Conservation (phyloP, 345 rosid species). For the Dovyalis caffra region DNA sequence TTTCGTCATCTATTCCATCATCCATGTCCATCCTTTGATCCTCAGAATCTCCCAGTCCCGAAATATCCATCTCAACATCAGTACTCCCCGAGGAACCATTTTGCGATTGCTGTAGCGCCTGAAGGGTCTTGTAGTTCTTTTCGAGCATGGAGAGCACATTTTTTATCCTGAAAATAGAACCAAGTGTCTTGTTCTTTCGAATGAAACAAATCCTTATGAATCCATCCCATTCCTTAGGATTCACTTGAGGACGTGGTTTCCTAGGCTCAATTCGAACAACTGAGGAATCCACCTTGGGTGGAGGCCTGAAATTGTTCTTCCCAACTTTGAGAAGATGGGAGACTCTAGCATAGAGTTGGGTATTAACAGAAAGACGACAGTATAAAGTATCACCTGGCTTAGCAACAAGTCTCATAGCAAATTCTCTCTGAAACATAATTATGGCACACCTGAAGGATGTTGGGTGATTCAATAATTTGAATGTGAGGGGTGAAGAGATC, state of each 20-base stretch:
- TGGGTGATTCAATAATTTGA: constrained; percentile 73
- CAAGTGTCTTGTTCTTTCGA: constrained; percentile 83
- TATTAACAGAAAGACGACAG: constrained; percentile 80
- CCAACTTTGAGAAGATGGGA: constrained; percentile 92
- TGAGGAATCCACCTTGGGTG: constrained; percentile 93
- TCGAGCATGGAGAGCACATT: constrained; percentile 60
- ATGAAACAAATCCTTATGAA: constrained; percentile 79
- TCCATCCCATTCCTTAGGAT: constrained; percentile 88
- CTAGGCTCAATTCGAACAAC: constrained; percentile 89
- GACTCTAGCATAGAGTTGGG: constrained; percentile 83
- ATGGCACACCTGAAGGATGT: constrained; percentile 86
- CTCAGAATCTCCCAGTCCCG: constrained; percentile 32
- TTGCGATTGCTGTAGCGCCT: constrained; percentile 44
- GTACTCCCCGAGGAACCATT: constrained; percentile 14
- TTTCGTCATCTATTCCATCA: constrained; percentile 43
- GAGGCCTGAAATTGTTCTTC: constrained; percentile 91
- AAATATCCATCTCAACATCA: constrained; percentile 27
- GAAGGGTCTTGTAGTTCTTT: constrained; percentile 83
- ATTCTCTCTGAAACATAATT: constrained; percentile 92
- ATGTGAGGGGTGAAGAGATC: constrained; percentile 86
- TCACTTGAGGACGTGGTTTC: constrained; percentile 63
- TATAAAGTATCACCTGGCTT: constrained; percentile 84
- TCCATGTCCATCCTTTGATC: constrained; percentile 53
- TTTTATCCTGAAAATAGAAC: constrained; percentile 76
- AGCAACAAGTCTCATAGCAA: constrained; percentile 89